A percentile compares a stretch with the other conserved stretches of the same genome.
phyloP scores from a whole-genome alignment of 2,329 filamentous ascomycete species.

The Arthroderma sp. region DNA sequence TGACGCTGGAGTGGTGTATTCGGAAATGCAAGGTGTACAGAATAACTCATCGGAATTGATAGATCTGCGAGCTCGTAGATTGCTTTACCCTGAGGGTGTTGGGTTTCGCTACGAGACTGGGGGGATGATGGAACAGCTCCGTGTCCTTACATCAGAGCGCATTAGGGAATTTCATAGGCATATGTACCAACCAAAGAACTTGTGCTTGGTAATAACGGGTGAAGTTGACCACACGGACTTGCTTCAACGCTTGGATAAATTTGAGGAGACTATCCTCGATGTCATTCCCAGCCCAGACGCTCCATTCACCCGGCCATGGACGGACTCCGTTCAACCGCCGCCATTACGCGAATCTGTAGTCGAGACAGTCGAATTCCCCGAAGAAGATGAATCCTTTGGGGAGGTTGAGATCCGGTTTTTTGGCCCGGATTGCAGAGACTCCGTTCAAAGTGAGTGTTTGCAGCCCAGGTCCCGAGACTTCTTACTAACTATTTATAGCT shows the following conservation, averaged over 20 bases:
- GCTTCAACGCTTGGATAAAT: slow-evolving; percentile 67
- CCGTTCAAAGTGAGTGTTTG: slow-evolving; percentile 38
- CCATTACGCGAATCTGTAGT: slow-evolving; percentile 58
- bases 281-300: slow-evolving; percentile 63
- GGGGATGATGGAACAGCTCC: slow-evolving; percentile 84
- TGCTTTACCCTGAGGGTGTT: slow-evolving; percentile 76
- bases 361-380: slow-evolving; percentile 78
- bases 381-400: slow-evolving; percentile 88
- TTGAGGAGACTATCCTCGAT: slow-evolving; percentile 74
- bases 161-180: slow-evolving; percentile 90
- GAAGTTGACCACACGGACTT: slow-evolving; percentile 75
- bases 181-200: slow-evolving; percentile 96
- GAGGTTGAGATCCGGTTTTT: slow-evolving; percentile 79
- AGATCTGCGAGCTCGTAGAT: slow-evolving; percentile 64
- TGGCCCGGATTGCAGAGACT: slow-evolving; percentile 66
- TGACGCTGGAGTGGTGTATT: slow-evolving; percentile 94
- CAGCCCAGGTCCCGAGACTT: neutral
- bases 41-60: slow-evolving; percentile 76
- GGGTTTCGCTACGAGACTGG: slow-evolving; percentile 98
- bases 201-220: slow-evolving; percentile 83
- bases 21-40: slow-evolving; percentile 94
- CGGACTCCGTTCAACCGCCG: slow-evolving; percentile 70
- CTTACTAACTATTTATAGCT: slow-evolving; percentile 1
- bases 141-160: slow-evolving; percentile 71
- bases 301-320: slow-evolving; percentile 78